Conservation (phyloP, 495 filamentous ascomycete species). For the Aspergillus haitiensis region DNA sequence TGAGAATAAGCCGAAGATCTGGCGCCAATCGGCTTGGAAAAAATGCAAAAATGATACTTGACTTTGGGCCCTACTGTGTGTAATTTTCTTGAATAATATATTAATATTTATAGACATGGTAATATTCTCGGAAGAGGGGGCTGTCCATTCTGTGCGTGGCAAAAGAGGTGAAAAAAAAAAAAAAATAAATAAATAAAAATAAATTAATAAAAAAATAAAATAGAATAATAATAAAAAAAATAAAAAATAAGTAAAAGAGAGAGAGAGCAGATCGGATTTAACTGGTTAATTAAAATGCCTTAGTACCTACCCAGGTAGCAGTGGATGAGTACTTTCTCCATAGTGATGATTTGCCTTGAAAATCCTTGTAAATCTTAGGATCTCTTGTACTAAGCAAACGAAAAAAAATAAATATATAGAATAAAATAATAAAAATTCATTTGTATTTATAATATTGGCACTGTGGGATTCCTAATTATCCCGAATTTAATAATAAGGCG, state of each 20-base stretch:
- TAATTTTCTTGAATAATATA: not conserved
- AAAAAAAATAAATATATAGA: too few species aligned
- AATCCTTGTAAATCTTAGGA: too few species aligned
- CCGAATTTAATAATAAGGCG: too few species aligned
- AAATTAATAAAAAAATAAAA: not conserved
- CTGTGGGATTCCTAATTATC: too few species aligned
- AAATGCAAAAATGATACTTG: constrained; percentile 7
- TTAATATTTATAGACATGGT: not conserved
- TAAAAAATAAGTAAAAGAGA: not conserved
- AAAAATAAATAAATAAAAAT: not conserved
- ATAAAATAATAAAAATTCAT: too few species aligned
- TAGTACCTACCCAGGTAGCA: too few species aligned
- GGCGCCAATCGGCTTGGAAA: not conserved
- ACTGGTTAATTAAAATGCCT: not conserved
- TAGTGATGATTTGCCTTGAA: too few species aligned
- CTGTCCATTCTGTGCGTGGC: constrained; percentile 17
- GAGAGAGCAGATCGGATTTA: not conserved
- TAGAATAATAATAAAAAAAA: not conserved
- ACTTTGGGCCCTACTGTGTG: not conserved
- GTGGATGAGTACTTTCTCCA: too few species aligned
- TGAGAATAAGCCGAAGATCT: not conserved
- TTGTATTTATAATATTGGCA: too few species aligned
- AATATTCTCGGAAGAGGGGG: constrained; percentile 10
- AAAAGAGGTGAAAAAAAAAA: constrained; percentile 3
- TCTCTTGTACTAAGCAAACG: too few species aligned